Conservation (phyloP, 345 rosid species). For the Pelargonium nanum region DNA sequence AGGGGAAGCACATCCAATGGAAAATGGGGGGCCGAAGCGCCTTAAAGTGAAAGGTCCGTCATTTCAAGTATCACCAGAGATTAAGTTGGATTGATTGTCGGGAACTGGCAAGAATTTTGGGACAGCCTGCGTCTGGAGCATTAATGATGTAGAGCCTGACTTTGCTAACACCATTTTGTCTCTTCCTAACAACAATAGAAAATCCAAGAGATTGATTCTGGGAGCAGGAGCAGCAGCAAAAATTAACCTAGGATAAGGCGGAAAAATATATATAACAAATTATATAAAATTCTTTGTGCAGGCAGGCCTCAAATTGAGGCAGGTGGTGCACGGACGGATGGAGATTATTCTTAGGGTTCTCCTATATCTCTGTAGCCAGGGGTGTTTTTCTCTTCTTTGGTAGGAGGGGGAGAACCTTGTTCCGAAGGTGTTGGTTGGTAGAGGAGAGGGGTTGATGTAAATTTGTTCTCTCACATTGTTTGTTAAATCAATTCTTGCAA, state of each 20-base stretch:
- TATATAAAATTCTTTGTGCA: constrained; percentile 33
- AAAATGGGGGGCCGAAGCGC: constrained; percentile 54
- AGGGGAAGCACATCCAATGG: constrained; percentile 27
- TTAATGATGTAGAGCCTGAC: neutral
- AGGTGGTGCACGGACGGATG: constrained; percentile 20
- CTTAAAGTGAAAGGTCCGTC: constrained; percentile 52
- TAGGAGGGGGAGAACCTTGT: constrained; percentile 38
- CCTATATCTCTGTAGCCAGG: constrained; percentile 26
- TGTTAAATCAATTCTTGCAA: constrained; percentile 9
- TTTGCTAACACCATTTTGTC: no score
- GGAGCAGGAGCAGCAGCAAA: constrained; percentile 34
- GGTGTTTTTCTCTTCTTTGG: constrained; percentile 33
- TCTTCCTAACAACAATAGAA: constrained; percentile 41
- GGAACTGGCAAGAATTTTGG: neutral
- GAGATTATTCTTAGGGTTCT: constrained; percentile 40
- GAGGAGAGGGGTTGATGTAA: constrained; percentile 30
- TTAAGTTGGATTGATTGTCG: constrained; percentile 25
- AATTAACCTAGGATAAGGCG: constrained; percentile 32
- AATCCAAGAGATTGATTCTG: constrained; percentile 23
- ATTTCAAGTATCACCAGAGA: constrained; percentile 29
- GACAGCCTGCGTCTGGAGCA: no score
- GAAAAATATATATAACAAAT: no score
- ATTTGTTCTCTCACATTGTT: constrained; percentile 6
- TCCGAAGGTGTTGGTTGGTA: constrained; percentile 26
- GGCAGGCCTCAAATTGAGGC: constrained; percentile 16